These are phyloP conservation scores for Gleditsia sinensis DNA, from an alignment of 306 rosid species.

Conservation along the genomic window DNA sequence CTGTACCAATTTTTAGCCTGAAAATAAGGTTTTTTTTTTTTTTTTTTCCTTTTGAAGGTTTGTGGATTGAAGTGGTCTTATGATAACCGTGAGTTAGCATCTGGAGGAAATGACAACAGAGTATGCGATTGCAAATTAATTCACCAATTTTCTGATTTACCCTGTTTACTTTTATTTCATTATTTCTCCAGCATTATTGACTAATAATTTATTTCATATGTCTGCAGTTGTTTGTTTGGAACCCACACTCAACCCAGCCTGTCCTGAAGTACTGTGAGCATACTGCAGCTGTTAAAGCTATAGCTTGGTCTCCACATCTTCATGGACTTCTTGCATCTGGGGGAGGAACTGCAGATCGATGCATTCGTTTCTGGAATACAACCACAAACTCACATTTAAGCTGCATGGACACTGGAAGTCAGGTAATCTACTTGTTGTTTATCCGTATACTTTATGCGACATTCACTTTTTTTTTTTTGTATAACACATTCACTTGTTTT, in stretches of 20 bases:
- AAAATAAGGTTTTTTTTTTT: too few species aligned
- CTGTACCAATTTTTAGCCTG: background rate
- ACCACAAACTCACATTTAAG: constrained; percentile 83
- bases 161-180: constrained; percentile 12
- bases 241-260: constrained; percentile 86
- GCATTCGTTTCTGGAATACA: constrained; percentile 94
- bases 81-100: constrained; percentile 89
- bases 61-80: constrained; percentile 95
- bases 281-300: constrained; percentile 95
- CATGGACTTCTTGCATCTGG: constrained; percentile 97
- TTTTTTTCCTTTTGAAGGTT: constrained; percentile 53
- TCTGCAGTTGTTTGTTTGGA: constrained; percentile 84
- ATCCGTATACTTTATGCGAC: background rate
- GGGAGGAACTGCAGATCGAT: constrained; percentile 93
- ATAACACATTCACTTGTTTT: background rate
- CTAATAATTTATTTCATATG: constrained; percentile 25
- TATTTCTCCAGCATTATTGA: constrained; percentile 16
- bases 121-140: constrained; percentile 48
- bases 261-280: constrained; percentile 83
- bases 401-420: constrained; percentile 94
- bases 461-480: too few species aligned
- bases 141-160: background rate
- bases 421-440: constrained; percentile 51
- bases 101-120: constrained; percentile 89
- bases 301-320: constrained; percentile 95